A percentile compares a stretch with the other conserved stretches of the same genome.
phyloP scores from a whole-genome alignment of 1,139 yeast species.

The Suhomyces yuchorum region DNA sequence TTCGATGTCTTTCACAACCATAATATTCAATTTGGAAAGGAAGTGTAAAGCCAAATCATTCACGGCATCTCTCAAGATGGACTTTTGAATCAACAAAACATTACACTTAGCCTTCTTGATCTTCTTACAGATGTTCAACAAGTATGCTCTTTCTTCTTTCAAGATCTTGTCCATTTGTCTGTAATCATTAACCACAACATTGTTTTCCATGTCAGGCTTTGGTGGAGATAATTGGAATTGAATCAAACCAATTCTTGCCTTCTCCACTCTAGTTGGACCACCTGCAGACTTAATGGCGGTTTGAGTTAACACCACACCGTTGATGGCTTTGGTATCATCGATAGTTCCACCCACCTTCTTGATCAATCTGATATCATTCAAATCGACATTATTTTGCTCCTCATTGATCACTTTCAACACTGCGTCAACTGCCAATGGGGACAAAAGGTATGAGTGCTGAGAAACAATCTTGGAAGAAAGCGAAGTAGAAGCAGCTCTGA shows the following conservation, averaged over 20 bases:
- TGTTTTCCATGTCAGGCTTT: constrained; percentile 98
- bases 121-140: constrained; percentile 91
- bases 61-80: constrained; percentile 95
- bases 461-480: constrained; percentile 93
- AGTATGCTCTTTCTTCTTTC: constrained; percentile 95
- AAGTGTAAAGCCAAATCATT: constrained; percentile 95
- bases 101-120: constrained; percentile 97
- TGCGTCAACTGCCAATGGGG: constrained; percentile 94
- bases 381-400: constrained; percentile 69
- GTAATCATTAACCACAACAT: constrained; percentile 94
- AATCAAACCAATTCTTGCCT: constrained; percentile 87
- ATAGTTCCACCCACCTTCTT: constrained; percentile 97
- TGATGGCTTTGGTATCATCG: constrained; percentile 90
- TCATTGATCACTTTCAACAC: constrained; percentile 75
- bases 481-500: constrained; percentile 93
- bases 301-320: constrained; percentile 93
- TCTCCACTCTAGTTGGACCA: constrained; percentile 94
- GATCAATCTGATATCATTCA: constrained; percentile 82
- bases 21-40: constrained; percentile 83
- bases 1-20: constrained; percentile 95
- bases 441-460: constrained; percentile 79
- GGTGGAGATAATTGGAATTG: constrained; percentile 99
- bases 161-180: constrained; percentile 98
- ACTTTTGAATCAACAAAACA: constrained; percentile 88
- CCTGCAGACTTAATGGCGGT: constrained; percentile 87